Evolutionary conservation across 345 rosid species (phyloP), one percentile per base, ranked within the genome.

Genomic region (Dipteronia sinensis): DNA sequence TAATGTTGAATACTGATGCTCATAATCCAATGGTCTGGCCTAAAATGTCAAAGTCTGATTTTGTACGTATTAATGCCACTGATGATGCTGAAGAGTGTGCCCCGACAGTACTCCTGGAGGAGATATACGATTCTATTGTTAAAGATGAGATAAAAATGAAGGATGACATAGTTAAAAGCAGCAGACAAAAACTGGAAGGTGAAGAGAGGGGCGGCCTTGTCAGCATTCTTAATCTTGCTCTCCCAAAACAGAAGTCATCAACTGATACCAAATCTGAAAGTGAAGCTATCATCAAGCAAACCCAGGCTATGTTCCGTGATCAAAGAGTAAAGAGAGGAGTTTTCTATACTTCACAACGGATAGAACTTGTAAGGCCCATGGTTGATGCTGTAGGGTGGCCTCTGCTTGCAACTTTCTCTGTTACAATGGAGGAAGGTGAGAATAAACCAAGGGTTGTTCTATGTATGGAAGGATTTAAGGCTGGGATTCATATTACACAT

Each of bases 361-460:
- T 90, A 74, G 97, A 94, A 78, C 86, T 96, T 44, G 86, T 92
- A 77, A 90, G 92, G 87, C 99, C 98, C 71, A 94, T 96, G 98
- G 95, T 96, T 81, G 99, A 96, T 83, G 98, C 99, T 63, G 97
- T 96, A 78, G 99, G 98, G 67, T 96, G 99, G 99, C 94, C 98
- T 56, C 82, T 94, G 81, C 98, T 96, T 72, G 99, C 97, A 72
- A 88, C 99, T 74, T 96, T 96, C 88, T 94, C 99, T 0, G 99
- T 96, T 73, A 94, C 95, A 23, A 94, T 96, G 98, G 99, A 94
- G 88, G 99, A 94, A 88, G 98, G 92, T 84, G 99, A 96, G 29
- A 92, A 94, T 85, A 96, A 92, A 79, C 93, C 97, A 22, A 90
- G 98, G 83, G 85, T 96, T 81, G 83, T 89, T 84, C 93, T 88